Evolutionary conservation across 2,329 filamentous ascomycete genomes (phyloP).

Genomic region (Penicillium concentricum): DNA sequence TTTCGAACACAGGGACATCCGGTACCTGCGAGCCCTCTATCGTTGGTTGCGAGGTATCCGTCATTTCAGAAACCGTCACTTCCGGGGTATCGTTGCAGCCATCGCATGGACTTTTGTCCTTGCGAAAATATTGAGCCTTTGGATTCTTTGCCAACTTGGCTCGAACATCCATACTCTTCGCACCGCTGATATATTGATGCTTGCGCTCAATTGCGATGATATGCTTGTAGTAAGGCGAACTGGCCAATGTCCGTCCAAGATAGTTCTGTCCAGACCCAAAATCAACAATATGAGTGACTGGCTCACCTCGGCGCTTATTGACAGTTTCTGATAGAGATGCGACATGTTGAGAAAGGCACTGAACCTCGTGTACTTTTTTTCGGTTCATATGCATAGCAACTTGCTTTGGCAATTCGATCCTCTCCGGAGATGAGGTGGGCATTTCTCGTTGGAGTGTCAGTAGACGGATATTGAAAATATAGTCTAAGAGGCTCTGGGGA

Average conservation of each 20-base stretch:
- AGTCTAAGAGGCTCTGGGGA: conserved; percentile 63
- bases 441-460: conserved; percentile 62
- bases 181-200: conserved; percentile 80
- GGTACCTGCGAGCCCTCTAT: conserved; percentile 5
- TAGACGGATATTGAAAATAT: conserved; percentile 68
- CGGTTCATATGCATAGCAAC: conserved; percentile 91
- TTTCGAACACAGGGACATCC: conserved; percentile 29
- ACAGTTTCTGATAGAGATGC: conserved; percentile 62
- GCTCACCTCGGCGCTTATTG: conserved; percentile 43
- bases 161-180: conserved; percentile 75
- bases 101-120: conserved; percentile 64
- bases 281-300: conserved; percentile 84
- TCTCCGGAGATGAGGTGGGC: conserved; percentile 14
- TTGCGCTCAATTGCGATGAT: conserved; percentile 89
- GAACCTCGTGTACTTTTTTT: conserved; percentile 96
- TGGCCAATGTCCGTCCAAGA: conserved; percentile 81
- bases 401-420: conserved; percentile 61
- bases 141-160: conserved; percentile 73
- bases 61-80: conserved; percentile 6
- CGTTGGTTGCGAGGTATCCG: neutral
- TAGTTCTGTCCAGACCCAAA: conserved; percentile 98
- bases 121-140: conserved; percentile 70
- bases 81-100: conserved; percentile 12
- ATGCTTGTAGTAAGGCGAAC: conserved; percentile 77
- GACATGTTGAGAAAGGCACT: conserved; percentile 81